A percentile compares a stretch with the other conserved stretches of the same genome.
These are phyloP conservation scores for Nicotiana knightiana DNA, from an alignment of 257 asterid species.

Conservation along the genomic window DNA sequence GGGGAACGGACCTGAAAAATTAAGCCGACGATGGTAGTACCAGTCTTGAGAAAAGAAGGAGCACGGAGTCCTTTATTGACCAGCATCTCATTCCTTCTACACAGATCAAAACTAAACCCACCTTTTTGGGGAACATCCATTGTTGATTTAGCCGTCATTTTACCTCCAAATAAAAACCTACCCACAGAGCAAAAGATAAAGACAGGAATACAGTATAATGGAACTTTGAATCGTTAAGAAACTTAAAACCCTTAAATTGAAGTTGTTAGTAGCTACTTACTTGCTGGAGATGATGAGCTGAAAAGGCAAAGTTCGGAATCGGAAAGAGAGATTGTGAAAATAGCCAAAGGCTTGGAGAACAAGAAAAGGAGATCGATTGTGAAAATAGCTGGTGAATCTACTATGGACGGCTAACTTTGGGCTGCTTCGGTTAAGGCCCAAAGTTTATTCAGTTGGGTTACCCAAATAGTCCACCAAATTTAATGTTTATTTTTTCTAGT, in stretches of 20 bases:
- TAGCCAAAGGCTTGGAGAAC: neutral
- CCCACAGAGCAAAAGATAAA: neutral
- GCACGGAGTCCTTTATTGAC: slow-evolving; percentile 55
- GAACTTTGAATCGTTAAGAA: neutral
- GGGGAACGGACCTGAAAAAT: slow-evolving; percentile 49
- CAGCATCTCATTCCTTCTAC: slow-evolving; percentile 85
- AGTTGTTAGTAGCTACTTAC: neutral
- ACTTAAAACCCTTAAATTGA: neutral
- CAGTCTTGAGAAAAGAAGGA: slow-evolving; percentile 79
- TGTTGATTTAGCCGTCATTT: slow-evolving; percentile 16
- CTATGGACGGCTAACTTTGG: too few relatives aligned
- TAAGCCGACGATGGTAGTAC: slow-evolving; percentile 90
- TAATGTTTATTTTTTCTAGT: too few relatives aligned
- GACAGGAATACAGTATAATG: neutral
- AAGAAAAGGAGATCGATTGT: neutral
- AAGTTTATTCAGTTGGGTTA: too few relatives aligned
- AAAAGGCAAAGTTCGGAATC: neutral
- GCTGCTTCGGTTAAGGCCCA: too few relatives aligned
- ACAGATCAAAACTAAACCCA: slow-evolving; percentile 77
- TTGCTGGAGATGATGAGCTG: neutral
- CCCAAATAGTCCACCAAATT: too few relatives aligned
- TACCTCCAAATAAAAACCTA: neutral
- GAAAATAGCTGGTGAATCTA: neutral
- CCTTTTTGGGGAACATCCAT: slow-evolving; percentile 41
- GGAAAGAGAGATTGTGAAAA: neutral